Conservation (phyloP, 2,329 filamentous ascomycete species). For the Xylariaceae sp. region DNA sequence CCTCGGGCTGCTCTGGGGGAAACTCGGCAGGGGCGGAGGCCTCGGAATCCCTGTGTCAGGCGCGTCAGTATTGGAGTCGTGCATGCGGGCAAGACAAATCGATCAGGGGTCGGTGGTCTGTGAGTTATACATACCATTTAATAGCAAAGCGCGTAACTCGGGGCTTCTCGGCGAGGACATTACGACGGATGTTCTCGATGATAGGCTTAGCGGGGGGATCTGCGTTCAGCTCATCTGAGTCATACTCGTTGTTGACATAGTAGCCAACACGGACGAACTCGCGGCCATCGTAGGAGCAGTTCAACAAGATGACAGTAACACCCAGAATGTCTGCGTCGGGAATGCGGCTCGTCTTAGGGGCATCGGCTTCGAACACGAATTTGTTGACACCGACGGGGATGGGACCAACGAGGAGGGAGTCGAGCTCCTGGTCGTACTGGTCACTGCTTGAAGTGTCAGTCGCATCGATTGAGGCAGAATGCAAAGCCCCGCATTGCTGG, state of each 20-base stretch:
- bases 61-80: background rate
- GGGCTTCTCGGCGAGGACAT: slow-evolving; percentile 94
- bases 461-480: slow-evolving; percentile 9
- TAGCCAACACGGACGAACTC: slow-evolving; percentile 98
- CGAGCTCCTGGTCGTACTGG: slow-evolving; percentile 97
- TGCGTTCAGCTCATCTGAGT: slow-evolving; percentile 79
- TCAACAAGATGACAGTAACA: slow-evolving; percentile 93
- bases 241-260: slow-evolving; percentile 99
- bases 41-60: slow-evolving; percentile 78
- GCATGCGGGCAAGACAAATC: background rate
- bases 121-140: slow-evolving; percentile 72
- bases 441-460: slow-evolving; percentile 52
- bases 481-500: too few relatives aligned
- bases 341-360: slow-evolving; percentile 85
- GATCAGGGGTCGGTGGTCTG: too few relatives aligned
- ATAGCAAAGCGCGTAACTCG: slow-evolving; percentile 96
- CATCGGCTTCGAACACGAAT: slow-evolving; percentile 93
- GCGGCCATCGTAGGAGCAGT: slow-evolving; percentile 91
- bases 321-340: slow-evolving; percentile 93
- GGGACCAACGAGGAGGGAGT: slow-evolving; percentile 93
- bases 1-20: slow-evolving; percentile 95
- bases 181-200: slow-evolving; percentile 86
- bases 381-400: slow-evolving; percentile 98
- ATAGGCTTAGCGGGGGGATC: slow-evolving; percentile 90
- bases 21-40: slow-evolving; percentile 93